phyloP scores from a whole-genome alignment of 2,329 filamentous ascomycete genomes.

The Talaromyces islandicus region DNA sequence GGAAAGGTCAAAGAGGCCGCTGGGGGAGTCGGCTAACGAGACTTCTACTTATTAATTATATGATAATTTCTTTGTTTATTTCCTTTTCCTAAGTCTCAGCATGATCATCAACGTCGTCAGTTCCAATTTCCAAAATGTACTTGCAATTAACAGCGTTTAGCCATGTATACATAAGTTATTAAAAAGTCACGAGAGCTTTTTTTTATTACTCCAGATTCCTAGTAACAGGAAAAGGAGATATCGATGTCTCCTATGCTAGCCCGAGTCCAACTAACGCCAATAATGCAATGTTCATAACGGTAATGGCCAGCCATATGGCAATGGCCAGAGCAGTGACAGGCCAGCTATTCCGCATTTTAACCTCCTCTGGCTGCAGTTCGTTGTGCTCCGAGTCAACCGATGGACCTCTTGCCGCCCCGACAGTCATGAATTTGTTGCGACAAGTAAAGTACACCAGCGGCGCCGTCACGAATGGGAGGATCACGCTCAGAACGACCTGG shows the following conservation, averaged over 20 bases:
- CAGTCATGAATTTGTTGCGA: conserved; percentile 72
- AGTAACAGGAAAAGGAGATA: neutral
- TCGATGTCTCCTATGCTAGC: conserved; percentile 22
- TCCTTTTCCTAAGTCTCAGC: neutral
- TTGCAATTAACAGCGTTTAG: neutral
- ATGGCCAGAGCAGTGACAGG: conserved; percentile 53
- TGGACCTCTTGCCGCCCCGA: conserved; percentile 41
- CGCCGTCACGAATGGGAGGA: conserved; percentile 75
- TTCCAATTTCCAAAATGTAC: neutral
- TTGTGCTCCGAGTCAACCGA: conserved; percentile 18
- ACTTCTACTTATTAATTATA: neutral
- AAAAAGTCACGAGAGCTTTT: neutral
- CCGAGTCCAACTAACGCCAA: conserved; percentile 61
- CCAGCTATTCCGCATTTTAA: conserved; percentile 70
- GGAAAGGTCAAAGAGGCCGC: conserved; percentile 78
- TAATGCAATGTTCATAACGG: conserved; percentile 72
- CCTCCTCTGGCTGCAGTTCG: conserved; percentile 18
- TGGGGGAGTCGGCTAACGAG: conserved; percentile 27
- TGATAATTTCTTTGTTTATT: neutral
- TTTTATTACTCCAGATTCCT: no score
- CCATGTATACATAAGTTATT: neutral
- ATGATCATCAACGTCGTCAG: neutral
- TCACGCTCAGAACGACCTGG: conserved; percentile 72
- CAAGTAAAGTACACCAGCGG: conserved; percentile 84
- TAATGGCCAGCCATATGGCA: conserved; percentile 67